Evolutionary conservation across 225 moss, liverwort and hornwort species (phyloP), one percentile per base, ranked within the genome.

Genomic region (Pseudoscleropodium purum): DNA sequence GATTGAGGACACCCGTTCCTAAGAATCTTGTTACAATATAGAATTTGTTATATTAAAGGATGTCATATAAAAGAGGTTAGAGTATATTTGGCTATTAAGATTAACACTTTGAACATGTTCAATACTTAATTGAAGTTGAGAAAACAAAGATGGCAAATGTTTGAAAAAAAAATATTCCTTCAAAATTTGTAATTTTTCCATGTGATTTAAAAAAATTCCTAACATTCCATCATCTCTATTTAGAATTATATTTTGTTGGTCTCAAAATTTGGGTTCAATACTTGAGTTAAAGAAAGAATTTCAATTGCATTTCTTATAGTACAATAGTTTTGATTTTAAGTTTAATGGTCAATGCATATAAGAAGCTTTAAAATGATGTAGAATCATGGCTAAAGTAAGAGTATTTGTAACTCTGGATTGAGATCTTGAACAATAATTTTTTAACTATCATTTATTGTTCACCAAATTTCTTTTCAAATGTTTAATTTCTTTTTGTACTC

Each of bases 361-460:
- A 70, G 8, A 70, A 70, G 39, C 3, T 70, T 39, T 3, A 39
- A 39, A 39, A 39, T 70, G 39, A 70, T 39, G n/a, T 69, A 69
- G n/a, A 24, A 0, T n/a, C 41, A 25, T 1, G 5, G 1, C 0
- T 70, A 0, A 39, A 39, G 14, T 39, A 39, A 14, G 5, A 70
- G 41, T 24, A 70, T 66, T 34, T 11, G 10, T 36, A 66, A 66
- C 1, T 5, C 9, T 70, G 39, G 25, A 70, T 41, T 70, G 39
- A 70, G 2, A 41, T 41, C 26, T 41, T 41, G 26, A 72, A 26
- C 0, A 1, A 41, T 70, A 72, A 9, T 41, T 26, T 41, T 72
- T 4, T 51, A 2, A 70, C 23, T 26, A 8, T 72, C 72, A 72
- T 25, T 72, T 41, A 41, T 72, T 4, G 8, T 39, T 25, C 0